A percentile compares a stretch with the other conserved stretches of the same genome.
phyloP scores from a whole-genome alignment of 2,329 filamentous ascomycete species.

The Pseudogymnoascus sp. region DNA sequence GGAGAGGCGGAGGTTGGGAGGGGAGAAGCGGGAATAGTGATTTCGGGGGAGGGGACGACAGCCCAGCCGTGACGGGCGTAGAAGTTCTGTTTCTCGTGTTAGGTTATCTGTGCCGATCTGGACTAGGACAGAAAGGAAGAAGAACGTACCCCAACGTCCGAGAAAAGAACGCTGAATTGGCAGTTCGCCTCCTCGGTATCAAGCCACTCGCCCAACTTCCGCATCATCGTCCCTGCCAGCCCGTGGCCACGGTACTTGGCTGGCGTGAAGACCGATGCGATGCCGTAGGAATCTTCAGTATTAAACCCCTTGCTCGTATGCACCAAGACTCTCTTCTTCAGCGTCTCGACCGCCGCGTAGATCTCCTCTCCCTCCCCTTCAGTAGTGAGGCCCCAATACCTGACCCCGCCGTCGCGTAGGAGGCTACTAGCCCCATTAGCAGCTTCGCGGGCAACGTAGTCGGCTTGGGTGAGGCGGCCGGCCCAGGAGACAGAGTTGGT shows the following conservation, averaged over 20 bases:
- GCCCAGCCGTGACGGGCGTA: slow-evolving; percentile 34
- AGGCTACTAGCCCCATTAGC: neutral
- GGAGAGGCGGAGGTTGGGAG: slow-evolving; percentile 7
- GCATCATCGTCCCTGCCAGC: neutral
- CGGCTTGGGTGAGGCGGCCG: neutral
- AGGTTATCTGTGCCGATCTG: neutral
- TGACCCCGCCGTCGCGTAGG: neutral
- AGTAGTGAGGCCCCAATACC: neutral
- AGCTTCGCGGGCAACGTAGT: neutral
- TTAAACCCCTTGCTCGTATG: neutral
- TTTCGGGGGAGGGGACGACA: slow-evolving; percentile 29
- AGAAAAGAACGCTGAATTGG: neutral
- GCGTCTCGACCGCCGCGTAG: neutral
- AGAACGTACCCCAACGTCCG: neutral
- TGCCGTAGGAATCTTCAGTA: neutral
- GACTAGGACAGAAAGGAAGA: neutral
- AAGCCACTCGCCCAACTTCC: neutral
- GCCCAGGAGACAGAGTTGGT: neutral
- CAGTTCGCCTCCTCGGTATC: slow-evolving; percentile 2
- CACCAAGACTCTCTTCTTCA: neutral
- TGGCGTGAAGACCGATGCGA: neutral
- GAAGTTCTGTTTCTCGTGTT: slow-evolving; percentile 20
- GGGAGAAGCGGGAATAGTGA: slow-evolving; percentile 29
- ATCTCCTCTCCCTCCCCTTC: neutral
- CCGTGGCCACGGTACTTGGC: neutral